Evolutionary conservation across 1,284 basidiomycete species (phyloP).

Genomic region (Kalmanozyma brasiliensis): DNA sequence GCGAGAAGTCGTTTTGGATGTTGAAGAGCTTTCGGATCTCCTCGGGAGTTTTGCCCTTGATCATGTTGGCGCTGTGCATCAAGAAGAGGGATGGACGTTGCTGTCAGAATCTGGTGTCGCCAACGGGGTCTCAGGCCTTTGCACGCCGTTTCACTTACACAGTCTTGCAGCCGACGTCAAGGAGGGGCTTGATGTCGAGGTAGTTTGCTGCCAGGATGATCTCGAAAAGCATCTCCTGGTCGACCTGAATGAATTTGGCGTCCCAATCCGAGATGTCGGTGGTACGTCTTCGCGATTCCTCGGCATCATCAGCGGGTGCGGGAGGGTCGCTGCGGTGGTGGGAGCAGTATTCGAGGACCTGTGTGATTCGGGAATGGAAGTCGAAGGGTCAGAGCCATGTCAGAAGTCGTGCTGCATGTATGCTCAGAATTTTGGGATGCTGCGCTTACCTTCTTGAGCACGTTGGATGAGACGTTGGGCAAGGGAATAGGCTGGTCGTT

Average conservation of each 20-base stretch:
- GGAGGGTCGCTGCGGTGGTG: slow-evolving; percentile 96
- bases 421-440: neutral
- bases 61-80: slow-evolving; percentile 85
- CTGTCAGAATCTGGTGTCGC: neutral
- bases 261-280: slow-evolving; percentile 99
- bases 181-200: slow-evolving; percentile 97
- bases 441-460: slow-evolving; percentile 85
- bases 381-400: neutral
- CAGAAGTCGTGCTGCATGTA: neutral
- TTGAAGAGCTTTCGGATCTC: slow-evolving; percentile 97
- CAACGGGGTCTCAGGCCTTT: too few relatives aligned
- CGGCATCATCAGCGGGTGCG: slow-evolving; percentile 79
- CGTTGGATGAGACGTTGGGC: slow-evolving; percentile 94
- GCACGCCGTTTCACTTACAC: slow-evolving; percentile 71
- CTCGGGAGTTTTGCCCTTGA: slow-evolving; percentile 96
- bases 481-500: slow-evolving; percentile 85
- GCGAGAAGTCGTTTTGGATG: slow-evolving; percentile 83
- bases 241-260: slow-evolving; percentile 91
- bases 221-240: slow-evolving; percentile 98
- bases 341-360: slow-evolving; percentile 99
- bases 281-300: slow-evolving; percentile 94
- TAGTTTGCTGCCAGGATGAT: slow-evolving; percentile 99
- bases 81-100: neutral
- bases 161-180: slow-evolving; percentile 99
- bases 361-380: slow-evolving; percentile 10